A percentile compares a stretch with the other conserved stretches of the same genome.
Conservation (phyloP, 192 early-diverging fungal species). For the Polychytrium aggregatum region DNA sequence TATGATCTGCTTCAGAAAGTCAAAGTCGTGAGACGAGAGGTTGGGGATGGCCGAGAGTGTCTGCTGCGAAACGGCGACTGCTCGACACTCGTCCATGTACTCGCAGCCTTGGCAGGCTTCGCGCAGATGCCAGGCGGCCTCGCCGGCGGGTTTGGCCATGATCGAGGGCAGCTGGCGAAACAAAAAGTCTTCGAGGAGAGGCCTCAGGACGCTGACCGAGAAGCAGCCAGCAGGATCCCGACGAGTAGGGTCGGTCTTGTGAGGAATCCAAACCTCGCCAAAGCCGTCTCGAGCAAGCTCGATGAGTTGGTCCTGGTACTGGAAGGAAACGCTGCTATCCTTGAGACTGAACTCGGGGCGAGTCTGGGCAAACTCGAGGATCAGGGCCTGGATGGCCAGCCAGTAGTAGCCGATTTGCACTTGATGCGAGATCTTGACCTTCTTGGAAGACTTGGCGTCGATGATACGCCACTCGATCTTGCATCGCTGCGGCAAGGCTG, state of each 20-base stretch:
- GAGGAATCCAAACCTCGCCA: conserved; percentile 5
- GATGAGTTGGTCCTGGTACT: no score
- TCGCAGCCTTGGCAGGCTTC: conserved; percentile 18
- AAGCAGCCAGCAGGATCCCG: no score
- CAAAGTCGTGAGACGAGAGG: no score
- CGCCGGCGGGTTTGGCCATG: conserved; percentile 1
- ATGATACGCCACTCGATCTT: conserved; percentile 8
- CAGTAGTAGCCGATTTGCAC: conserved; percentile 24
- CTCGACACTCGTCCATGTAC: conserved; percentile 11
- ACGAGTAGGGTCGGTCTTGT: no score
- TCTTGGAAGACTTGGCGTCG: conserved; percentile 19
- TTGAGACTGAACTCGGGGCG: not conserved
- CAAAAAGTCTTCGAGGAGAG: conserved; percentile 12
- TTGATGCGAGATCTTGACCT: conserved; percentile 24
- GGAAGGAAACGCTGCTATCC: no score
- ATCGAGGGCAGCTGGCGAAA: conserved; percentile 5
- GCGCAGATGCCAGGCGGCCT: conserved; percentile 17
- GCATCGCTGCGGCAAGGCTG: conserved; percentile 1
- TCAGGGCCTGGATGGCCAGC: not conserved
- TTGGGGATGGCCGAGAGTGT: conserved; percentile 5
- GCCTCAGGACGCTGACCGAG: conserved; percentile 5
- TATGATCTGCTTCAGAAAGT: no score
- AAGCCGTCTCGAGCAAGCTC: not conserved
- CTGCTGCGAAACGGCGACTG: conserved; percentile 1
- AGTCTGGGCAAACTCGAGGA: not conserved